Evolutionary conservation across 2,329 filamentous ascomycete genomes (phyloP), one percentile per base, ranked within the genome.

Genomic region (Lecanicillium sp.): DNA sequence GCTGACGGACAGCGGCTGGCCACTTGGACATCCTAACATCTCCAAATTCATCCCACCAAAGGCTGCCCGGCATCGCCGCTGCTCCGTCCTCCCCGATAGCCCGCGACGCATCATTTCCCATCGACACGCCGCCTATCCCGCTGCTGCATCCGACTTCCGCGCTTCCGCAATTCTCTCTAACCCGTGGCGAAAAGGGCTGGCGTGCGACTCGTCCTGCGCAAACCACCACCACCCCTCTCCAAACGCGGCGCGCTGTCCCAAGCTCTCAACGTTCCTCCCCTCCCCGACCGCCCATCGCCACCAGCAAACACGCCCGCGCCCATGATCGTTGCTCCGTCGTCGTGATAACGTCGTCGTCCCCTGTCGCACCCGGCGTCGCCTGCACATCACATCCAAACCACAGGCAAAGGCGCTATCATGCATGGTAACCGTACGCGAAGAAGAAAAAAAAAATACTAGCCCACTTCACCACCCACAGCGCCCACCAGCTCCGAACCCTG

Each of bases 391-490:
- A 7, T 43, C 36, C 27, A 37, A 14, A 6, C 19, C 26, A 23
- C 5, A 26, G 44, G 24, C 15, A 24, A 46, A 46, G 44, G n/a
- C n/a, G n/a, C 44, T 35, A 47, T 36, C 44, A 47, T 47, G 44
- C 44, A 47, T 47, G 44, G 44, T 33, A 39, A 47, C 44, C 36
- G 44, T 47, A 46, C 27, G 44, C 20, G 36, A 35, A 27, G 17
- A 17, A 29, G 26, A 33, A 33, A 33, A 33, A 33, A 33, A 33
- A 11, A 15, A 33, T 6, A 10, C 9, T 6, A 33, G 30, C 26
- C 26, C 26, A 12, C 26, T 12, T n/a, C 26, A 12, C 26, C 26
- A 12, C 26, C 26, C 26, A 29, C 26, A 29, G 7, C 26, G 7
- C 7, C 26, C 26, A 29, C 26, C 7, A 12, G 26, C 11, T 4